phyloP scores from a whole-genome alignment of 495 filamentous ascomycete species.

The Penicillium silybi region DNA sequence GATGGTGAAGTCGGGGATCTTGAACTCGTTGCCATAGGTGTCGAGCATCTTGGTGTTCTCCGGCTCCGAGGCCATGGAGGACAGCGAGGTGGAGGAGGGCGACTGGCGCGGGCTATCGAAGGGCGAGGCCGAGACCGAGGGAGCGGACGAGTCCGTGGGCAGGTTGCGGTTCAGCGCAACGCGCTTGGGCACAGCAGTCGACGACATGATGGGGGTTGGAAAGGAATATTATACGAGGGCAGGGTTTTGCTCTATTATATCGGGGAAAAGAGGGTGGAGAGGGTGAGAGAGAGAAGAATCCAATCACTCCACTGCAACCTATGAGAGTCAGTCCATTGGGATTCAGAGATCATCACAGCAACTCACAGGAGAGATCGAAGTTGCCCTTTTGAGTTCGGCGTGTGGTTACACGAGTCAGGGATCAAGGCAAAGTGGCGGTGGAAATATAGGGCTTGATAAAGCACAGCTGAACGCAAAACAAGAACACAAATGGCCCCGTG shows the following conservation, averaged over 20 bases:
- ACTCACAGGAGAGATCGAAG: neutral
- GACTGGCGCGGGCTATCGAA: slow-evolving; percentile 68
- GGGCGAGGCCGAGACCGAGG: slow-evolving; percentile 62
- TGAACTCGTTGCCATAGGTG: slow-evolving; percentile 65
- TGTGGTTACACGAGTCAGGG: slow-evolving; percentile 10
- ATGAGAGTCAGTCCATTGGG: neutral
- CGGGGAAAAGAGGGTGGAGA: neutral
- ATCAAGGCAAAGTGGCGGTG: slow-evolving; percentile 5
- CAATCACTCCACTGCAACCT: neutral
- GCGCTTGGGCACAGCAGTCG: slow-evolving; percentile 54
- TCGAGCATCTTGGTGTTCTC: slow-evolving; percentile 57
- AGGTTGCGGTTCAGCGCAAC: slow-evolving; percentile 48
- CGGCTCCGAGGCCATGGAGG: slow-evolving; percentile 69
- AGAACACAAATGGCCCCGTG: neutral
- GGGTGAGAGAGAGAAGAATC: neutral
- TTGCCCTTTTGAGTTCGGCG: neutral
- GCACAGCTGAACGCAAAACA: neutral
- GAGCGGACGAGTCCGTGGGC: slow-evolving; percentile 55
- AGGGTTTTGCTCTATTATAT: neutral
- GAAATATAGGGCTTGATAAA: slow-evolving; percentile 4
- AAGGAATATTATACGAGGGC: neutral
- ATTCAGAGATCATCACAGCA: neutral
- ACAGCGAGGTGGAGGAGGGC: slow-evolving; percentile 84
- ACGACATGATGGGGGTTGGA: slow-evolving; percentile 44
- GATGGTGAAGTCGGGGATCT: slow-evolving; percentile 68